Evolutionary conservation across 345 rosid genomes (phyloP), one percentile per base, ranked within the genome.

Genomic region (Heritiera littoralis): DNA sequence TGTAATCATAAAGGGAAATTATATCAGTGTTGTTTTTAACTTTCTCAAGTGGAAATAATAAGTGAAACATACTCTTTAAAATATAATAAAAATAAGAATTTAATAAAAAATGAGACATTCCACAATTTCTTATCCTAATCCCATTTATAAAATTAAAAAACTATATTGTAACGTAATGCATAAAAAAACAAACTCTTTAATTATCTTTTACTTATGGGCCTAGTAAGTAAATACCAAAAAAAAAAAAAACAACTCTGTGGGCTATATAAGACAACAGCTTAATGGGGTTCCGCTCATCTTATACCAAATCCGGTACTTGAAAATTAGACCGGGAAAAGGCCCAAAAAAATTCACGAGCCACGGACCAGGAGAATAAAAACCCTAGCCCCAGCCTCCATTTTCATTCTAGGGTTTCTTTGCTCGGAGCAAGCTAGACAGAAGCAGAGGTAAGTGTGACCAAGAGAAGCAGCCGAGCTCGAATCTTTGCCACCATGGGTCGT

Each of bases 401-500:
- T 2, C 41, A 15, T 40, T 14, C 3, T 84, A 81, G 84, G 86
- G 79, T 87, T 83, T 79, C 67, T 76, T 58, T 17, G 15, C 70
- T 41, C 43, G 48, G 64, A 23, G 59, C 73, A 77, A 81, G 12
- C 65, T 12, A 51, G 69, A 6, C 14, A 4, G 69, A 41, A 9
- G 61, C 75, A 40, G 46, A 17, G 45, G 28, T n/a, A 5, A 64
- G 23, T 23, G 77, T 11, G 77, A 61, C 41, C 6, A 1, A 64
- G 64, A 55, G 77, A 55, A 67, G 77, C 80, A 65, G 38, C 55
- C 55, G 11, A 48, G 11, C 20, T 77, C 56, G 9, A 64, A 1
- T 43, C 30, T 52, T 9, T 30, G 84, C 79, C 80, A 80, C 83
- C 88, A 93, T 92, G 96, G 98, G 96, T 77, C 94, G 98, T 76